Evolutionary conservation across 2,329 filamentous ascomycete genomes (phyloP).

Genomic region (Botrytis pseudocinerea): DNA sequence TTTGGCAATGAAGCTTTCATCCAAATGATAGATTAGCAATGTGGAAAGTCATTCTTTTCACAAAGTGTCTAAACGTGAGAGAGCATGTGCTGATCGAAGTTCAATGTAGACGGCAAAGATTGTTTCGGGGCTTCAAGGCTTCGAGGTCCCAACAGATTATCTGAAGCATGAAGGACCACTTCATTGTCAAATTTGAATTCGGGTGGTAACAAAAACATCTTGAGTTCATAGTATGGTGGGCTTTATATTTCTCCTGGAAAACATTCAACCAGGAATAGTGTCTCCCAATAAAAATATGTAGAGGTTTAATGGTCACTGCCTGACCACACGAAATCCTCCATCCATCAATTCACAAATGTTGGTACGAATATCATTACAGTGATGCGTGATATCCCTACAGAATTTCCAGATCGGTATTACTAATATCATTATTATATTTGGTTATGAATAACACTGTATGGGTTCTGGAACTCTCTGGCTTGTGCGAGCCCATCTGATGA

Average conservation of each 20-base stretch:
- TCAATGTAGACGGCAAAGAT: not conserved
- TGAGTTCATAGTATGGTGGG: not conserved
- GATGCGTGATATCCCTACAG: not conserved
- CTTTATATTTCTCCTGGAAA: not conserved
- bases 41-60: not conserved
- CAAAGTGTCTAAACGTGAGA: not conserved
- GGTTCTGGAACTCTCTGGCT: not conserved
- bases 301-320: not conserved
- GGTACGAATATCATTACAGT: not conserved
- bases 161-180: not conserved
- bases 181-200: no score
- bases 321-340: not conserved
- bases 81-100: not conserved
- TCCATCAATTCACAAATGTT: not conserved
- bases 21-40: no score
- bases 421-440: not conserved
- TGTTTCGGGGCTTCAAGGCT: not conserved
- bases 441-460: not conserved
- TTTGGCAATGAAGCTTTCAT: not conserved
- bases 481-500: not conserved
- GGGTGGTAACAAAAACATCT: not conserved
- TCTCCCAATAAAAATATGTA: not conserved
- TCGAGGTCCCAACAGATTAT: not conserved
- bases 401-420: not conserved
- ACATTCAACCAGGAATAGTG: no score